Base-by-base conservation (phyloP, 108 stramenopile species). In the Stephanodiscus minutulus region DNA sequence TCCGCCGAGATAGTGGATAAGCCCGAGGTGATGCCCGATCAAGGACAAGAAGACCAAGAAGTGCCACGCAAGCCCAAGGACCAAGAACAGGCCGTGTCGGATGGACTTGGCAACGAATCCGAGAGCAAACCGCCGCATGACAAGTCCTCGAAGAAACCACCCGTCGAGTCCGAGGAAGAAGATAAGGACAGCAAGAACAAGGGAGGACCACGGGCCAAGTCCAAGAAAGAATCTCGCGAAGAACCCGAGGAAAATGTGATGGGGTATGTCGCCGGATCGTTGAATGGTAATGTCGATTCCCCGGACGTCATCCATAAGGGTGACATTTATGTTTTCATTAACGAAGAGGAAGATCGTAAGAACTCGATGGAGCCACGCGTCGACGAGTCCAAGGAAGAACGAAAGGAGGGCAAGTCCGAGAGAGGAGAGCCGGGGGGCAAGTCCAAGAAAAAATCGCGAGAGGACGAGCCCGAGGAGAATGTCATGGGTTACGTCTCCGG, bases 401-500 rank as follows among this genome's bases (percentile, higher is more conserved):
- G 3, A 53, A 53, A 53, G 7, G 8, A 22, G 1, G 3, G 25
- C 27, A 27, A 25, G 20, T 28, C 55, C 15, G 3, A 27, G 29
- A 31, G 29, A 5, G 28, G 29, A 5, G 28, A 20, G 5, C 28
- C 27, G 15, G n/a, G 29, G 5, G 27, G 29, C 29, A 29, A 56
- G 29, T 24, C 52, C 22, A 27, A 53, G 22, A 27, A 27, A 28
- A n/a, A 56, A 29, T 29, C 28, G 0, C 28, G 31, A 15, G 55
- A 56, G 17, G 13, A 27, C 1, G 55, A 55, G 27, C 18, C 52
- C 4, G 52, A 53, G 22, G 7, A 15, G 22, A 53, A 53, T 53
- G 52, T 12, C 52, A 53, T 53, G 52, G 52, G 52, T 25, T 53
- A 53, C 25, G 55, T 24, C 24, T 28, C 54, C 12, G 11, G 20